These are phyloP conservation scores for Darksidea phi DNA, from an alignment of 495 filamentous ascomycete species.

Conservation along the genomic window DNA sequence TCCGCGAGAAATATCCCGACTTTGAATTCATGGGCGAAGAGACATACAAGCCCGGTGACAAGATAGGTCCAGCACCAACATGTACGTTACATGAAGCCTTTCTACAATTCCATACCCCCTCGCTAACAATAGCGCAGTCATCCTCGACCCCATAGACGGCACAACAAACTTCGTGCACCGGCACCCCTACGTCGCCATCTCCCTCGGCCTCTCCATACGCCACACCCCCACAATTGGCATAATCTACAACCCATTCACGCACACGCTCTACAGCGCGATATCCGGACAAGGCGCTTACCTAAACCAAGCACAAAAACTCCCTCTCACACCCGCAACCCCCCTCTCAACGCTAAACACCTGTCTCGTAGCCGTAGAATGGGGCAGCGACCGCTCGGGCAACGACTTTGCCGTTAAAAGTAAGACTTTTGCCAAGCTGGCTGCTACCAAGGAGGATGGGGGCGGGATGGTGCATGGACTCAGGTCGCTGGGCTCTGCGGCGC, in stretches of 20 bases:
- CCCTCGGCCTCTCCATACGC: slow-evolving; percentile 69
- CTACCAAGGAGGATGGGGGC: slow-evolving; percentile 65
- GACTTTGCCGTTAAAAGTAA: slow-evolving; percentile 72
- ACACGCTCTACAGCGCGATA: slow-evolving; percentile 68
- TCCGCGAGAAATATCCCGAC: slow-evolving; percentile 62
- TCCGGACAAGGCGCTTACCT: slow-evolving; percentile 67
- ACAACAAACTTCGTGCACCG: slow-evolving; percentile 86
- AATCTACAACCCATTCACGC: slow-evolving; percentile 78
- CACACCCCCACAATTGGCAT: slow-evolving; percentile 69
- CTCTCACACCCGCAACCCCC: slow-evolving; percentile 51
- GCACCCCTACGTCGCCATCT: slow-evolving; percentile 78
- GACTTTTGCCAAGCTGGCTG: slow-evolving; percentile 64
- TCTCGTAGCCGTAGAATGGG: slow-evolving; percentile 77
- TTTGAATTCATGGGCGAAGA: slow-evolving; percentile 56
- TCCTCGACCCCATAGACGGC: slow-evolving; percentile 88
- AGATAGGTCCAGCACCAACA: slow-evolving; percentile 67
- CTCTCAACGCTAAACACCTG: slow-evolving; percentile 59
- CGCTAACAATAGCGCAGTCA: slow-evolving; percentile 43
- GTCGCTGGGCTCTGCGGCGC: slow-evolving; percentile 72
- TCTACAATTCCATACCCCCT: too few species aligned
- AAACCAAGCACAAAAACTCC: slow-evolving; percentile 53
- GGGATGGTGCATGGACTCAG: slow-evolving; percentile 82
- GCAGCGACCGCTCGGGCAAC: slow-evolving; percentile 65
- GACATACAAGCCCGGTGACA: slow-evolving; percentile 68
- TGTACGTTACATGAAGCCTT: slow-evolving; percentile 36